A percentile compares a stretch with the other conserved stretches of the same genome.
phyloP scores from a whole-genome alignment of 2,329 filamentous ascomycete genomes.

The Beauveria pseudobassiana region DNA sequence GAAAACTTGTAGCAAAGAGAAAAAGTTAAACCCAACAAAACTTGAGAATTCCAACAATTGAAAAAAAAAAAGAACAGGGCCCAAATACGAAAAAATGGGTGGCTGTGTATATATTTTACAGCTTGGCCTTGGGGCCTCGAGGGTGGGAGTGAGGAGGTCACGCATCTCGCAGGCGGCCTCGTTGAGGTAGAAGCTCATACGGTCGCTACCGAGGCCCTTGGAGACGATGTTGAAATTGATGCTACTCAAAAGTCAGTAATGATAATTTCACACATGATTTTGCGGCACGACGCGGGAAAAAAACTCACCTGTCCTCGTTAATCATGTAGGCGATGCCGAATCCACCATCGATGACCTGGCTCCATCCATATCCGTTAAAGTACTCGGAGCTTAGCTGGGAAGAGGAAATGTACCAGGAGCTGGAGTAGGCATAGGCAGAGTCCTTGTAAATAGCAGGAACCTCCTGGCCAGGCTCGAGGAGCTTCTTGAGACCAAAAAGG shows the following conservation, averaged over 20 bases:
- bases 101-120: constrained; percentile 43
- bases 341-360: constrained; percentile 90
- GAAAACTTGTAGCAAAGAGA: neutral
- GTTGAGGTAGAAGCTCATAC: constrained; percentile 93
- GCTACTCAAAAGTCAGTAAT: constrained; percentile 36
- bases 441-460: constrained; percentile 80
- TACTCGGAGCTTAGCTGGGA: constrained; percentile 91
- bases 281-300: neutral
- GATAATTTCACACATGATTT: neutral
- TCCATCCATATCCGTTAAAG: constrained; percentile 99
- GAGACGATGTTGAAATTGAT: constrained; percentile 97
- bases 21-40: neutral
- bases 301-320: constrained; percentile 80
- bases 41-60: neutral
- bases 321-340: constrained; percentile 99
- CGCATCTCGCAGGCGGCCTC: constrained; percentile 88
- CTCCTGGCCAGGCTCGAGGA: constrained; percentile 72
- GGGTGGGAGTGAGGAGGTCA: constrained; percentile 72
- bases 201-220: constrained; percentile 81
- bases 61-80: neutral
- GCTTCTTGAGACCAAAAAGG: constrained; percentile 93
- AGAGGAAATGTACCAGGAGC: constrained; percentile 82
- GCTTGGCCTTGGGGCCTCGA: constrained; percentile 79
- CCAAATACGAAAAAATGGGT: neutral
- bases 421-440: constrained; percentile 74